phyloP scores from a whole-genome alignment of 2,329 filamentous ascomycete species.

The Colletotrichum gloeosporioides region DNA sequence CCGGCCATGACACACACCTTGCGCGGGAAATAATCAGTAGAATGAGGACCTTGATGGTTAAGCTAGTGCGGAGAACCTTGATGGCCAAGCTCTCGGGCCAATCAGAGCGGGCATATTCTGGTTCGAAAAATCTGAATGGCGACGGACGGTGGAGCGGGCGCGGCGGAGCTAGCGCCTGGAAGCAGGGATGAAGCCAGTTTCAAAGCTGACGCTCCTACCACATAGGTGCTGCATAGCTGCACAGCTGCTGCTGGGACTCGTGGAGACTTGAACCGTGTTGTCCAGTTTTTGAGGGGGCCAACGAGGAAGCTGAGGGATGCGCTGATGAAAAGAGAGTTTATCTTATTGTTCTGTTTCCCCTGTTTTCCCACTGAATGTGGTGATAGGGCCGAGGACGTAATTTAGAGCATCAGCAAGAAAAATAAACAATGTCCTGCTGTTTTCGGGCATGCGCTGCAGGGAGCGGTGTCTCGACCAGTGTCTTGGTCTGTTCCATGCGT shows the following conservation, averaged over 20 bases:
- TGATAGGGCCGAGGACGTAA: not conserved
- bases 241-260: not conserved
- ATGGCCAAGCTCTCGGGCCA: not conserved
- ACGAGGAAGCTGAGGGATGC: not conserved
- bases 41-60: slow-evolving; percentile 17
- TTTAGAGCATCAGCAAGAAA: not conserved
- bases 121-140: not conserved
- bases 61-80: slow-evolving; percentile 19
- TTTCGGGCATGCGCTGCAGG: not conserved
- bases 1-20: not conserved
- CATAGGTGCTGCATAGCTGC: not conserved
- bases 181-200: slow-evolving; percentile 9
- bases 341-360: not conserved
- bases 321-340: not conserved
- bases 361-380: not conserved
- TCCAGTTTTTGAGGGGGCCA: not conserved
- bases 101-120: not conserved
- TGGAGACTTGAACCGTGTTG: not conserved
- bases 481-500: not conserved
- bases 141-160: not conserved
- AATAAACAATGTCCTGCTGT: not conserved
- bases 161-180: not conserved
- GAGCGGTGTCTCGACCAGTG: not conserved
- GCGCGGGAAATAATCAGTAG: not conserved
- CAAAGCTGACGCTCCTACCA: not conserved